A percentile compares a stretch with the other conserved stretches of the same genome.
Conservation (phyloP, 139 green algal genomes). For the Edaphochlamys debaryana region DNA sequence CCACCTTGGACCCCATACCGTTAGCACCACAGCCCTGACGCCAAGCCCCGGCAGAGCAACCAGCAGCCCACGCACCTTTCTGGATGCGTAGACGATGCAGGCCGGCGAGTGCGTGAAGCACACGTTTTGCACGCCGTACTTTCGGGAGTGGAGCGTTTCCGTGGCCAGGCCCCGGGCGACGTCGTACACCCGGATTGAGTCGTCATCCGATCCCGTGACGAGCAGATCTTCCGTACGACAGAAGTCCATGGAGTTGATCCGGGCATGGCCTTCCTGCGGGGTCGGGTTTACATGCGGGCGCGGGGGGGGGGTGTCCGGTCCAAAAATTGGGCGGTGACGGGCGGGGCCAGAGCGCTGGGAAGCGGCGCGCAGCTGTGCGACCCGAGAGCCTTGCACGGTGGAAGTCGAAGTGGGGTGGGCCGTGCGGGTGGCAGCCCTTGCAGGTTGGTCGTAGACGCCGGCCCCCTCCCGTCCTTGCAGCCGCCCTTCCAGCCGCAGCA, state of each 20-base stretch:
- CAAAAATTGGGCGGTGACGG: background rate
- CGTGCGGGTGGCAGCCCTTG: no score
- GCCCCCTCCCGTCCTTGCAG: no score
- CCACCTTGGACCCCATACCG: no score
- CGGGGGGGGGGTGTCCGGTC: background rate
- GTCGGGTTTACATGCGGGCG: background rate
- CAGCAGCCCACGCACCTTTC: constrained; percentile 65
- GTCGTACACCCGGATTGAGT: constrained; percentile 88
- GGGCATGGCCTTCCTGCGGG: constrained; percentile 40
- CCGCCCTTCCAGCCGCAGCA: no score
- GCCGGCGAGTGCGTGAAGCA: constrained; percentile 83
- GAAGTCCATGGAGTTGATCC: constrained; percentile 92
- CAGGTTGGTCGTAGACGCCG: no score
- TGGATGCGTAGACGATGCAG: constrained; percentile 82
- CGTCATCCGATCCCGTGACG: constrained; percentile 85
- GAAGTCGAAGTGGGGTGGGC: no score
- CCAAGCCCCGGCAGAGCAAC: no score
- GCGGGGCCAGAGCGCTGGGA: no score
- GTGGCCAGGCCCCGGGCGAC: constrained; percentile 53
- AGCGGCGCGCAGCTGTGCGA: no score
- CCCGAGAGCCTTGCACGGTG: no score
- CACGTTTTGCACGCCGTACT: constrained; percentile 84
- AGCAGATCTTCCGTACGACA: constrained; percentile 88
- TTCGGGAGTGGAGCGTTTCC: constrained; percentile 78
- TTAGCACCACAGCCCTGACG: no score